Base-by-base conservation (phyloP, 1,139 yeast species). In the Scheffersomyces segobiensis region DNA sequence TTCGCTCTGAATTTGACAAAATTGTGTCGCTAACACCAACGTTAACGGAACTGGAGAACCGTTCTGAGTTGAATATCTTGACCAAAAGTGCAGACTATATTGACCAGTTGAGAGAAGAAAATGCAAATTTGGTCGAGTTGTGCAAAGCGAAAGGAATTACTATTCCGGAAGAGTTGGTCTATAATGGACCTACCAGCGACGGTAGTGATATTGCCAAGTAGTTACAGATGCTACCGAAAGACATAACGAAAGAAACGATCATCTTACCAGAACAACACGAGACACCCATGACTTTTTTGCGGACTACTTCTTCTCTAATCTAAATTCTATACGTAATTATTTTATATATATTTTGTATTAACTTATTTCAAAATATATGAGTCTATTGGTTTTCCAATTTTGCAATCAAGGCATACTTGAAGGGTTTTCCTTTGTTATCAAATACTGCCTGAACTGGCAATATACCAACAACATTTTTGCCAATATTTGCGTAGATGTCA, bases 1-100 rank as follows among this genome's bases (percentile, higher is more conserved):
- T 80, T 48, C 71, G 84, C 52, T 73, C 81, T 17, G 84, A 80
- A 62, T 80, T 80, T 63, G 84, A 80, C 62, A 74, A 73, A 56
- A 78, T 80, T 21, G 84, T 80, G 14, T 65, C 72, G 5, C 69
- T 80, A 50, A 80, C 83, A 2, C 84, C 84, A 1, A 71, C 79
- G 1, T 71, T 80, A 53, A 71, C 72, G 1, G 78, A 77, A 26
- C 76, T 74, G 66, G 84, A 80, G 60, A 80, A 79, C 62, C 68
- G 84, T 49, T 78, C 82, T 1, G 84, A 80, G 58, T 68, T 80
- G 56, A 79, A 76, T 59, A 80, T 80, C 49, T 73, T 80, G 60
- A 77, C 82, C 42, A 80, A 80, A 57, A 75, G 80, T 53, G 84
- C 84, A 10, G 83, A 80, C 59, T 80, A 76, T 60, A 80, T 80